phyloP scores from a whole-genome alignment of 768 basidiomycete species.

The Hericium alpestre region DNA sequence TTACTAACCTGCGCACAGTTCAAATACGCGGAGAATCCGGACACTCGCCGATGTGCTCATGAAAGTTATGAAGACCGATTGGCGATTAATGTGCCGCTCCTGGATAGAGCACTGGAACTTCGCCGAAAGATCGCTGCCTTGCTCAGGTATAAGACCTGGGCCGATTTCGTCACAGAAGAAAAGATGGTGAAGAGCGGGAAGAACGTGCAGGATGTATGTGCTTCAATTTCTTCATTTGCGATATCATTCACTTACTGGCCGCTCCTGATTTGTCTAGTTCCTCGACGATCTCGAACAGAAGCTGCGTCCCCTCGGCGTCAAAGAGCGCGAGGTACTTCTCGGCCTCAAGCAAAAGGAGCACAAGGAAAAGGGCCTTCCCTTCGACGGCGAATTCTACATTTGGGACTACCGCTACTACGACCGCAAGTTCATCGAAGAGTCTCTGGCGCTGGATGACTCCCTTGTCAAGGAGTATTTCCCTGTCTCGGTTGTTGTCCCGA shows the following conservation, averaged over 20 bases:
- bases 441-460: slow-evolving; percentile 62
- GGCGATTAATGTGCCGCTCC: slow-evolving; percentile 56
- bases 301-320: slow-evolving; percentile 58
- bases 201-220: slow-evolving; percentile 42
- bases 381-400: slow-evolving; percentile 65
- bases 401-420: slow-evolving; percentile 83
- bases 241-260: neutral
- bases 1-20: slow-evolving; percentile 32
- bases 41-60: slow-evolving; percentile 54
- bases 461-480: slow-evolving; percentile 87
- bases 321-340: slow-evolving; percentile 58
- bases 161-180: slow-evolving; percentile 73
- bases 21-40: slow-evolving; percentile 66
- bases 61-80: slow-evolving; percentile 64
- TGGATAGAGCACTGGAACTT: slow-evolving; percentile 56
- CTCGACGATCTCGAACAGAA: slow-evolving; percentile 65
- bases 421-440: slow-evolving; percentile 53
- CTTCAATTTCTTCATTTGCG: neutral
- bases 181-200: slow-evolving; percentile 76
- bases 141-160: slow-evolving; percentile 71
- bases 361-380: slow-evolving; percentile 42
- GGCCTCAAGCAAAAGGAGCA: slow-evolving; percentile 70
- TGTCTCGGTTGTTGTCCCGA: slow-evolving; percentile 70
- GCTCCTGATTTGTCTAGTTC: slow-evolving; percentile 37
- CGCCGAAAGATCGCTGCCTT: slow-evolving; percentile 60